Evolutionary conservation across 495 filamentous ascomycete genomes (phyloP), one percentile per base, ranked within the genome.

Genomic region (Podospora conica): DNA sequence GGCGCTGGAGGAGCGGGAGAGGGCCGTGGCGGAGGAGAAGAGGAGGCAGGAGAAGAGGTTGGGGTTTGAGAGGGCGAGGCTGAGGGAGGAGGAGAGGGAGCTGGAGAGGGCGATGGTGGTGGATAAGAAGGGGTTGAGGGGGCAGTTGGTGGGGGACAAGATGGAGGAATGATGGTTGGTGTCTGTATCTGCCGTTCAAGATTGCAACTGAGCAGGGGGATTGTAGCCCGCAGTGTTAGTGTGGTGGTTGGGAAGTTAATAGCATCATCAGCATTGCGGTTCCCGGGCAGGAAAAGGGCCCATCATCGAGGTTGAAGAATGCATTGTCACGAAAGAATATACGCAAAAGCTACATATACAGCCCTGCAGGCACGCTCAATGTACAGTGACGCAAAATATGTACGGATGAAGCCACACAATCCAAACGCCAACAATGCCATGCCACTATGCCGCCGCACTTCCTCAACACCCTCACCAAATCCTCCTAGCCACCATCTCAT

Each of bases 41-140:
- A 78, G 84, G 65, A 82, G 81, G 68, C 86, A 89, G 67, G 81
- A 84, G 72, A 84, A 86, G 64, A 87, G 89, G 48, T 75, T 93
- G 31, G 77, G 85, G 53, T 85, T 81, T 66, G 86, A 90, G 53
- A 90, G 85, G 72, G 86, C 86, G 48, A 81, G 87, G 53, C 70
- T 96, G 23, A 76, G 84, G 29, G 91, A 94, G 75, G 91, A 90
- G 61, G 91, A 95, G 75, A 81, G 83, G 54, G 91, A 96, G 73
- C 75, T 97, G 29, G 85, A 93, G 70, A 82, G 84, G 66, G 92
- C 92, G 15, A 91, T 94, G 88, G 86, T 81, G 31, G 82, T 95
- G 20, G 82, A 83, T 21, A 94, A 90, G 75, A 86, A 85, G 62
- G 91, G 91, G 21, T 69, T 94, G 53, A 82, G 84, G 48, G 86